Conservation (phyloP, 495 filamentous ascomycete genomes). For the Neurospora sp. region DNA sequence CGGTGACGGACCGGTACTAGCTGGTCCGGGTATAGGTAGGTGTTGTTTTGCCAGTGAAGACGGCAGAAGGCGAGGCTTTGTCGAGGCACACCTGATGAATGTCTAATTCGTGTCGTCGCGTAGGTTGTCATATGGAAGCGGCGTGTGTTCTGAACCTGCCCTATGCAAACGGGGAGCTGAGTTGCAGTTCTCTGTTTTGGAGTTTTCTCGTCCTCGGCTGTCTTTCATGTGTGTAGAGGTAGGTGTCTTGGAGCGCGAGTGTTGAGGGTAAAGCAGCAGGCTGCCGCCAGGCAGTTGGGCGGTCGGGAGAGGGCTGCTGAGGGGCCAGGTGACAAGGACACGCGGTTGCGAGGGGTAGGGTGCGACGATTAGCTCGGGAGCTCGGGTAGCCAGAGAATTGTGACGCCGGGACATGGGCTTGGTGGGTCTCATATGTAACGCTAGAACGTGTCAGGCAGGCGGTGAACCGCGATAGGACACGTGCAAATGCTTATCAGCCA, state of each 20-base stretch:
- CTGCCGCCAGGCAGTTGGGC: neutral
- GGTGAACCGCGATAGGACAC: neutral
- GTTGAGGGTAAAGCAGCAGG: neutral
- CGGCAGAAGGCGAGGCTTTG: neutral
- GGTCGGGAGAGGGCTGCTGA: neutral
- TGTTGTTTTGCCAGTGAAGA: neutral
- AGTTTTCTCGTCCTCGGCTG: neutral
- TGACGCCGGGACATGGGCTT: neutral
- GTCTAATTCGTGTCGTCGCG: neutral
- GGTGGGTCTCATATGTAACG: neutral
- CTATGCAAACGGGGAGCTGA: neutral
- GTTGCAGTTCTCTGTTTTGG: neutral
- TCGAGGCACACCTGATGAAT: neutral
- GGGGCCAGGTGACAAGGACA: neutral
- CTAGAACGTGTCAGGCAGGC: neutral
- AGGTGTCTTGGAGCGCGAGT: neutral
- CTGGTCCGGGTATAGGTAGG: neutral
- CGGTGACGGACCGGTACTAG: neutral
- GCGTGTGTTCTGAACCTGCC: neutral
- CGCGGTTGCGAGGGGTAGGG: neutral
- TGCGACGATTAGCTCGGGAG: neutral
- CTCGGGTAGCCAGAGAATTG: neutral
- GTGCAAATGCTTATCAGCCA: neutral
- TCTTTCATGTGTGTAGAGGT: neutral
- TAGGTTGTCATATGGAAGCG: neutral